phyloP scores from a whole-genome alignment of 257 asterid species.

The Henckelia pumila region DNA sequence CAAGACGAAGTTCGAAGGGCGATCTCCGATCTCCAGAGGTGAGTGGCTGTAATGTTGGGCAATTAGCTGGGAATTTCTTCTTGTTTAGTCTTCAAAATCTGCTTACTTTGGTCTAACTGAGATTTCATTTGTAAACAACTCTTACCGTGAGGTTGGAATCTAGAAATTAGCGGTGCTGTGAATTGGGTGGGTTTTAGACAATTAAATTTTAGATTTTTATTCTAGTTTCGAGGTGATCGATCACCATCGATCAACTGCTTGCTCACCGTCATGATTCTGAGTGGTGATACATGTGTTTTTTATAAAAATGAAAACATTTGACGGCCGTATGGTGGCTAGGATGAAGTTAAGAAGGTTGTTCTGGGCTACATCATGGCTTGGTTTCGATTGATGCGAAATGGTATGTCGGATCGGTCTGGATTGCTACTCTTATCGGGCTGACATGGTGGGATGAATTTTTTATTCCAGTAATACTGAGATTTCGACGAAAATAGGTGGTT shows the following conservation, averaged over 20 bases:
- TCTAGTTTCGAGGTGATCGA: neutral
- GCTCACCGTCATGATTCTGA: neutral
- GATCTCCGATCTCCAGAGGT: conserved; percentile 55
- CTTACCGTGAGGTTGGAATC: too few species aligned
- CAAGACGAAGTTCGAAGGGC: conserved; percentile 54
- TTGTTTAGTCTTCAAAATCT: too few species aligned
- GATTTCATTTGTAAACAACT: too few species aligned
- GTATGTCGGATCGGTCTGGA: too few species aligned
- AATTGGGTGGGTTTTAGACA: neutral
- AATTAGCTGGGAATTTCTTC: neutral
- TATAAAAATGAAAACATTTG: too few species aligned
- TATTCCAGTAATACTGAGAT: neutral
- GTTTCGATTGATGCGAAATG: too few species aligned
- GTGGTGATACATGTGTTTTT: neutral
- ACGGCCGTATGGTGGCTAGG: too few species aligned
- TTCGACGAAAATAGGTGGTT: neutral
- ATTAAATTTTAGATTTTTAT: neutral
- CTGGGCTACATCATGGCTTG: too few species aligned
- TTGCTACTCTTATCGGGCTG: too few species aligned
- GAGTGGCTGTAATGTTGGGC: neutral
- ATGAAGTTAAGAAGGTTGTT: too few species aligned
- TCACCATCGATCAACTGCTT: neutral
- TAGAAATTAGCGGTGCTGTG: neutral
- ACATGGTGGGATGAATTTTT: too few species aligned
- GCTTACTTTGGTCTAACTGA: neutral